Base-by-base conservation (phyloP, 352 stramenopile species). In the Phytophthora agathidicida region DNA sequence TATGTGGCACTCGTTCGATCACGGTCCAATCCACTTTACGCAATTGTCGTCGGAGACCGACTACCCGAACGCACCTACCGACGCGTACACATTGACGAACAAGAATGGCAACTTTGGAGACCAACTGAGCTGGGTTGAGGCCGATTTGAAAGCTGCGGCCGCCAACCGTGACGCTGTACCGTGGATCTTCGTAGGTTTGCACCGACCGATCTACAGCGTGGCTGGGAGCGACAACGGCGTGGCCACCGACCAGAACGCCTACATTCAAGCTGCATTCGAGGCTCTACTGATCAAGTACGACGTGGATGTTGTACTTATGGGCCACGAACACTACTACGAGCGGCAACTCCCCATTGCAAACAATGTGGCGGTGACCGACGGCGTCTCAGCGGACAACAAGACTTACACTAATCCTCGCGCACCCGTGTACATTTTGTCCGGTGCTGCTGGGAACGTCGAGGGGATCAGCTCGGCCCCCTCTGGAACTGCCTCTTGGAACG, bases 11-110 rank as follows among this genome's bases (percentile, higher is more conserved):
- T 73, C 70, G 27, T 78, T 76, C 48, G 60, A 73, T 22, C 48
- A 71, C 23, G 65, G 61, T 2, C 60, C 69, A 23, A 60, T 90
- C 19, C 83, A 94, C 60, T 89, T 93, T 41, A 83, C 82, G 2
- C 65, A 77, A 13, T 51, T 96, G 3, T 82, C 77, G 47, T 82
- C 78, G 22, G 86, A 96, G 61, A 92, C 71, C 7, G 68, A 81
- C 27, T 81, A 72, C 38, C 26, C 33, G 13, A 65, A 65, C 23
- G 64, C 72, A 20, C 65, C 72, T 2, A 68, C 35, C 24, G 78
- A 81, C 51, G 35, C 53, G 30, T 75, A 75, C 35, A 59, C 56
- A 5, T 41, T 62, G 24, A 67, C 55, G 14, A 50, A 70, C 45
- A 57, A 71, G 37, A 70, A 74, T 43, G 68, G 68, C 13, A 27